phyloP scores from a whole-genome alignment of 257 asterid species.

The Paulownia fortunei region DNA sequence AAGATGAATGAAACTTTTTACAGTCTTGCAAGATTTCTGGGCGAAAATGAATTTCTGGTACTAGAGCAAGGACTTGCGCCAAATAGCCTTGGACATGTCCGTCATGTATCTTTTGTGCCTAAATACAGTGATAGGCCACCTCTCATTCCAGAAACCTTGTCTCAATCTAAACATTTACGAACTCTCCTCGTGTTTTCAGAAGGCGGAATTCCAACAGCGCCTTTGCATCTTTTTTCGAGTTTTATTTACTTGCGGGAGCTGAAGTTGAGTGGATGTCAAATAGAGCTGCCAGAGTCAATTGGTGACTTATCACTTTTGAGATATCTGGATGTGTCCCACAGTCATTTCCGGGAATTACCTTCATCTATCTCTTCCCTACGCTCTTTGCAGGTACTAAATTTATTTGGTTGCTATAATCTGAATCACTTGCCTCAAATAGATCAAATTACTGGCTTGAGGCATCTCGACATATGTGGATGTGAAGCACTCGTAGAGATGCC shows the following conservation, averaged over 20 bases:
- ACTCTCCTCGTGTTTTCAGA: conserved; percentile 38
- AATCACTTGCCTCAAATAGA: neutral
- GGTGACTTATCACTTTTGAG: conserved; percentile 10
- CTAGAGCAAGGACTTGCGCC: conserved; percentile 1
- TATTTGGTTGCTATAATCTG: conserved; percentile 24
- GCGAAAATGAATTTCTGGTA: conserved; percentile 18
- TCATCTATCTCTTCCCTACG: neutral
- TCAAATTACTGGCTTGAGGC: conserved; percentile 8
- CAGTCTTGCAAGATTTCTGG: conserved; percentile 32
- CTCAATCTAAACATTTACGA: conserved; percentile 27
- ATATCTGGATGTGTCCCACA: conserved; percentile 40
- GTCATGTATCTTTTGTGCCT: conserved; percentile 34
- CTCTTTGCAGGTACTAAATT: conserved; percentile 20
- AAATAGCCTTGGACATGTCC: conserved; percentile 9
- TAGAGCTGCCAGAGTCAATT: conserved; percentile 20
- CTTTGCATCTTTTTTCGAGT: neutral
- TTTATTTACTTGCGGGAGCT: conserved; percentile 35
- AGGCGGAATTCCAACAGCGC: conserved; percentile 15
- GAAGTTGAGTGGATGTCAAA: conserved; percentile 31
- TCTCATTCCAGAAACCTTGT: conserved; percentile 21
- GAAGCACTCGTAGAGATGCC: conserved; percentile 26
- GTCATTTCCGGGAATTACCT: conserved; percentile 26
- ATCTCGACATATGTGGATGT: conserved; percentile 27
- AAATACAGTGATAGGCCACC: neutral
- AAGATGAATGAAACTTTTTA: conserved; percentile 31